Evolutionary conservation across 805 yeast species (phyloP).

Genomic region (Candida tallmaniae): DNA sequence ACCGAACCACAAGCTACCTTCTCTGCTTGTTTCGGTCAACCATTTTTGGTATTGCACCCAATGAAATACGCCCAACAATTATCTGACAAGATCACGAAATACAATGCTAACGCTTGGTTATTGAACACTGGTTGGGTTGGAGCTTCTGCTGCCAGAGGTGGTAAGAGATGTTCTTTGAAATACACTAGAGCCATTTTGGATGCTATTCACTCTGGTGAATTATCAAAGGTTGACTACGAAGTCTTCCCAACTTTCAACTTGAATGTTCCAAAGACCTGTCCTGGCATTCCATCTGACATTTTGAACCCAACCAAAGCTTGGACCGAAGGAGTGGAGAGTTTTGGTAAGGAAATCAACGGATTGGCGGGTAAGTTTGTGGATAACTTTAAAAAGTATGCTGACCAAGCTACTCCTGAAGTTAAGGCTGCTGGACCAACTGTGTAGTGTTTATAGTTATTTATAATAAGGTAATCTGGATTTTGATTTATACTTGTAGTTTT

Average conservation of each 20-base stretch:
- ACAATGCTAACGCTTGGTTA: constrained; percentile 92
- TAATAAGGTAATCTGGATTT: too few relatives aligned
- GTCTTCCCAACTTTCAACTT: constrained; percentile 82
- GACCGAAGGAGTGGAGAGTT: constrained; percentile 45
- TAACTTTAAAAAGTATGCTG: constrained; percentile 81
- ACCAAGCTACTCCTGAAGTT: constrained; percentile 80
- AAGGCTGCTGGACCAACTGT: constrained; percentile 84
- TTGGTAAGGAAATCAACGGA: constrained; percentile 40
- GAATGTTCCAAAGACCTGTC: constrained; percentile 76
- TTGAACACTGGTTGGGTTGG: constrained; percentile 99
- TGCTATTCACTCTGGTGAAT: constrained; percentile 88
- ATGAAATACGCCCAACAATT: constrained; percentile 96
- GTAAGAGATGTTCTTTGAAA: constrained; percentile 95
- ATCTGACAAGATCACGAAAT: constrained; percentile 84
- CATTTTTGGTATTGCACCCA: constrained; percentile 96
- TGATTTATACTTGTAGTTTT: too few relatives aligned
- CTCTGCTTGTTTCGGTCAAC: constrained; percentile 99
- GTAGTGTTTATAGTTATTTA: too few relatives aligned
- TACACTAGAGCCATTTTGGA: constrained; percentile 96
- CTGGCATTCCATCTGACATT: constrained; percentile 77
- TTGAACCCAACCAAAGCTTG: constrained; percentile 85
- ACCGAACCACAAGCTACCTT: constrained; percentile 98
- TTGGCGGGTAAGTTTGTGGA: constrained; percentile 78
- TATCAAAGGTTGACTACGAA: constrained; percentile 77
- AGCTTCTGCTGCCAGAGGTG: constrained; percentile 85